Conservation (phyloP, 2,329 filamentous ascomycete species). For the Nothophaeocryptopus gaeumannii region DNA sequence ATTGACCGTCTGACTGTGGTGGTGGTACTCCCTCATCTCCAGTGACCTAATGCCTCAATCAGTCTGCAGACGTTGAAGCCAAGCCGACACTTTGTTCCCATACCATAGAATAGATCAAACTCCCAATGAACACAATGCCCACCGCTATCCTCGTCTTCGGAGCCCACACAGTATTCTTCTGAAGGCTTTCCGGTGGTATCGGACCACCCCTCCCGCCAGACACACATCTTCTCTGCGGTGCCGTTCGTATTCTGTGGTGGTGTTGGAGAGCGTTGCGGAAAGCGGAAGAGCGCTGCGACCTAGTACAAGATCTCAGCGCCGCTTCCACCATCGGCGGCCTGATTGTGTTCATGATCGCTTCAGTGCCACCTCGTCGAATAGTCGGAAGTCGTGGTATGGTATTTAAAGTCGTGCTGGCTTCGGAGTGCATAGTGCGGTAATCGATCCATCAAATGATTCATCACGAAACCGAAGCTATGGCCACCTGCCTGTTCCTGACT, state of each 20-base stretch:
- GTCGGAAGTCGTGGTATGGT: too few species aligned
- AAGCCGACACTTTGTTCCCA: background rate
- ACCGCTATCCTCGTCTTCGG: conserved; percentile 45
- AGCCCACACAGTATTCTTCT: conserved; percentile 36
- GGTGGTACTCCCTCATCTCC: conserved; percentile 31
- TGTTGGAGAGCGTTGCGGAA: conserved; percentile 22
- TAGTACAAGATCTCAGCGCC: conserved; percentile 22
- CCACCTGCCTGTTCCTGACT: too few species aligned
- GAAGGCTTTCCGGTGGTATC: conserved; percentile 31
- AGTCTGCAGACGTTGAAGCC: background rate
- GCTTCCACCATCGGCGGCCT: conserved; percentile 25
- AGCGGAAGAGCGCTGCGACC: conserved; percentile 19
- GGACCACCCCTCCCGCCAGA: conserved; percentile 26
- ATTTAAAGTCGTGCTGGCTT: background rate
- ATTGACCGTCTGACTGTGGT: conserved; percentile 1
- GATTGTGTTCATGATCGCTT: conserved; percentile 20
- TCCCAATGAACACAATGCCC: conserved; percentile 52
- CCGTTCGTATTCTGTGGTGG: conserved; percentile 3
- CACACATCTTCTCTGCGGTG: conserved; percentile 26
- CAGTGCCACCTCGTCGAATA: background rate
- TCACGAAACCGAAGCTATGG: background rate
- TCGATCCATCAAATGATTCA: background rate
- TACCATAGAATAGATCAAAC: conserved; percentile 61
- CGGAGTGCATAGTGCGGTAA: background rate
- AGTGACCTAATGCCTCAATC: conserved; percentile 31